Evolutionary conservation across 2,329 filamentous ascomycete species (phyloP), one percentile per base, ranked within the genome.

Genomic region (Nigrograna mackinnonii): DNA sequence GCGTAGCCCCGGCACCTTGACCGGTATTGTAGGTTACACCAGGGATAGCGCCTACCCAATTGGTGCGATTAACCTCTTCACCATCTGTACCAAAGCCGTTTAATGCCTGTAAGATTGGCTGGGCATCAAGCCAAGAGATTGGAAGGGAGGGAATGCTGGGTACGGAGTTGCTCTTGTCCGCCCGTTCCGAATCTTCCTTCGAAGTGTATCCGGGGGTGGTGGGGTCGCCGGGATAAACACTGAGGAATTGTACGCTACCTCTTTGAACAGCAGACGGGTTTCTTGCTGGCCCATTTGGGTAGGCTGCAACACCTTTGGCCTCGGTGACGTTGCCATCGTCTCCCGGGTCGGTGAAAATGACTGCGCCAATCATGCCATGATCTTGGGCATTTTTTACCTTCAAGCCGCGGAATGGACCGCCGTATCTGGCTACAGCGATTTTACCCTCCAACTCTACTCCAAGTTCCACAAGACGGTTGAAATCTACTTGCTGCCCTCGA

Each of bases 111-210:
- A 96, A 77, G 22, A 96, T 80, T 0, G 91, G 91, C 17, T 95
- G 68, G 1, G 87, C 90, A 52, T 95, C 90, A 3, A 75, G 69
- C 64, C 91, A 95, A 0, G 91, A 95, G 28, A 96, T 87, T 2
- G 91, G 91, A 5, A 95, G 73, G 2, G 91, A 95, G 0, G 91
- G 91, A 43, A 96, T 96, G 2, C 79, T 80, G 0, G 91, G 87
- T 18, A 83, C 87, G 3, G 79, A 77, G 6, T 75, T 68, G 16
- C 84, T 75, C 1, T 83, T 82, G 14, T 89, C 83, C 39, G 82
- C 77, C 22, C 91, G 82, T 13, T 87, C 86, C 14, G 78, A 86
- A 20, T 86, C 89, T 12, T 88, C 86, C 66, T 91, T 91, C 0
- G 89, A 95, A 3, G 90, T 86, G 59, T 95, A 96, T 5, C 91